Evolutionary conservation across 352 stramenopile genomes (phyloP).

Genomic region (Phytophthora meadii): DNA sequence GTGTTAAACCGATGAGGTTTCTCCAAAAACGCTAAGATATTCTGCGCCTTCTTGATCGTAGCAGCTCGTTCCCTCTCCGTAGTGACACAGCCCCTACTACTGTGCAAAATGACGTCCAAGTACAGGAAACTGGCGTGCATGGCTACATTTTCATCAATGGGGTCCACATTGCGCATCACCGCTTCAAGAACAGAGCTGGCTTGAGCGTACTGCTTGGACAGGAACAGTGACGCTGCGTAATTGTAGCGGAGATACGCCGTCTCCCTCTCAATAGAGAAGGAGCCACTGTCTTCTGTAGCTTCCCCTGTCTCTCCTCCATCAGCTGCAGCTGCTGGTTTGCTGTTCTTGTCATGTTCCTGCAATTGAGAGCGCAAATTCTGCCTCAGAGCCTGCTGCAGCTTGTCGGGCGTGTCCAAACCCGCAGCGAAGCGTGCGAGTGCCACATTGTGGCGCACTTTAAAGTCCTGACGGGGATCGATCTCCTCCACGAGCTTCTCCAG

Average conservation of each 20-base stretch:
- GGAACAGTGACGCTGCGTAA: constrained; percentile 84
- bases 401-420: constrained; percentile 61
- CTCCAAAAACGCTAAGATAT: constrained; percentile 90
- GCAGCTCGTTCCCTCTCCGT: constrained; percentile 72
- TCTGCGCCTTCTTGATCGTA: constrained; percentile 87
- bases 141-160: constrained; percentile 91
- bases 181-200: constrained; percentile 85
- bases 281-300: constrained; percentile 26
- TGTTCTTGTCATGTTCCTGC: constrained; percentile 54
- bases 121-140: constrained; percentile 95
- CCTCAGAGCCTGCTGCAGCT: constrained; percentile 83
- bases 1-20: constrained; percentile 92
- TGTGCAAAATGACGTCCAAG: constrained; percentile 92
- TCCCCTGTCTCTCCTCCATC: constrained; percentile 31
- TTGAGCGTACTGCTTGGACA: constrained; percentile 91
- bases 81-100: constrained; percentile 82
- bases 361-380: constrained; percentile 70
- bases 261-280: constrained; percentile 84
- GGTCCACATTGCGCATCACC: constrained; percentile 90
- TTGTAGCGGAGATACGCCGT: constrained; percentile 92
- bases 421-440: constrained; percentile 75
- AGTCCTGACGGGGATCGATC: constrained; percentile 73
- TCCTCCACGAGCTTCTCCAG: constrained; percentile 86
- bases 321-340: constrained; percentile 10
- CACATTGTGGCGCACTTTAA: constrained; percentile 89